Evolutionary conservation across 805 yeast genomes (phyloP).

Genomic region (Starmerella bombicola): DNA sequence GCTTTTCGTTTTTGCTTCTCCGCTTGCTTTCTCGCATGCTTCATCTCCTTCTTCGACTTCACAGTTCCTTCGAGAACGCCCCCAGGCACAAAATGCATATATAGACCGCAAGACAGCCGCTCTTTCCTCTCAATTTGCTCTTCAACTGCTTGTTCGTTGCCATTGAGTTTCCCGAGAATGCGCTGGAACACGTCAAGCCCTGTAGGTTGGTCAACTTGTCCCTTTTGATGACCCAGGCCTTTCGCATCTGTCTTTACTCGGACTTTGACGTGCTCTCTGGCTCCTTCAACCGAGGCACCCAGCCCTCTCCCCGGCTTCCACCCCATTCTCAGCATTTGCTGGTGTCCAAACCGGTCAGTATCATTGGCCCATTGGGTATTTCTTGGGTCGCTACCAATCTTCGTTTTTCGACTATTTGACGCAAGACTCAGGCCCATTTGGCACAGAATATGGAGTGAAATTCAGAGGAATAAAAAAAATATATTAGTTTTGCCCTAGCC

Average conservation of each 20-base stretch:
- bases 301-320: constrained; percentile 90
- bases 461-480: too few species aligned
- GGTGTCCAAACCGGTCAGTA: constrained; percentile 63
- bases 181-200: constrained; percentile 91
- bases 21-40: constrained; percentile 24
- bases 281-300: constrained; percentile 47
- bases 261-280: constrained; percentile 56
- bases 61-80: constrained; percentile 42
- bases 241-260: constrained; percentile 64
- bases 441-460: too few species aligned
- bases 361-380: constrained; percentile 89
- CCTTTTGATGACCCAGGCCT: constrained; percentile 81
- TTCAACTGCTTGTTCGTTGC: constrained; percentile 48
- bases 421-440: constrained; percentile 31
- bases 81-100: constrained; percentile 75
- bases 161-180: constrained; percentile 77
- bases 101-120: constrained; percentile 54
- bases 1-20: constrained; percentile 15
- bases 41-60: constrained; percentile 22
- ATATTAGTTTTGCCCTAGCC: too few species aligned
- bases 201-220: constrained; percentile 57
- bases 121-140: constrained; percentile 50
- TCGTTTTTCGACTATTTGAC: constrained; percentile 64
- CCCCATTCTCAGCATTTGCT: constrained; percentile 67
- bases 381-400: constrained; percentile 86